Percentiles rank a stretch among this genome's conserved stretches.
These are phyloP conservation scores for Mycena crocata DNA, from an alignment of 768 basidiomycete species.

Conservation along the genomic window DNA sequence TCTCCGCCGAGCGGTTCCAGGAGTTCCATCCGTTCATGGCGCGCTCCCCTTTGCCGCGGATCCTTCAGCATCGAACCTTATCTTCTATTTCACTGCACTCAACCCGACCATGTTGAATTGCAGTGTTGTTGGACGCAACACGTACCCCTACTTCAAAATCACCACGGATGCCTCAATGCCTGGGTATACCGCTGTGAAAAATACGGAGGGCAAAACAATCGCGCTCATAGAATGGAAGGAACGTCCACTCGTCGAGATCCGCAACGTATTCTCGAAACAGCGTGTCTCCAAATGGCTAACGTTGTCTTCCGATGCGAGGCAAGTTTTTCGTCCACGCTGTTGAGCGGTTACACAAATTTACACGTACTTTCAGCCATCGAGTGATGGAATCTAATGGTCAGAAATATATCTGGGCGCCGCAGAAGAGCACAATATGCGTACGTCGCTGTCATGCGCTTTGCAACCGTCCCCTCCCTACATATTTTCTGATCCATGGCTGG, in stretches of 20 bases:
- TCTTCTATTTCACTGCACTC: slow-evolving; percentile 48
- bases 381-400: slow-evolving; percentile 47
- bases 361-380: too few relatives aligned
- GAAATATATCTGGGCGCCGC: slow-evolving; percentile 52
- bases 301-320: slow-evolving; percentile 51
- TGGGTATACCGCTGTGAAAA: slow-evolving; percentile 37
- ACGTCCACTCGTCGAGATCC: slow-evolving; percentile 44
- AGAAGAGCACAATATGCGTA: slow-evolving; percentile 44
- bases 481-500: background rate
- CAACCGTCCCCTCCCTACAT: background rate
- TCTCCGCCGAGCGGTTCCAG: background rate
- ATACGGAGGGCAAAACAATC: slow-evolving; percentile 41
- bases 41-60: slow-evolving; percentile 51
- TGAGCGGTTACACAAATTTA: too few relatives aligned
- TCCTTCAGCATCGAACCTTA: slow-evolving; percentile 31
- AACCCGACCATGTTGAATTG: slow-evolving; percentile 3
- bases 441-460: background rate
- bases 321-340: too few relatives aligned
- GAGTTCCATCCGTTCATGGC: slow-evolving; percentile 53
- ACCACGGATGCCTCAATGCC: slow-evolving; percentile 44
- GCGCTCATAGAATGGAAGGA: slow-evolving; percentile 53
- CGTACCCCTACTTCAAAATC: slow-evolving; percentile 50
- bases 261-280: slow-evolving; percentile 43
- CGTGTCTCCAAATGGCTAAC: slow-evolving; percentile 49
- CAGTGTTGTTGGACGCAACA: slow-evolving; percentile 34